These are phyloP conservation scores for Luvunga scandens DNA, from an alignment of 345 rosid species.

Conservation along the genomic window DNA sequence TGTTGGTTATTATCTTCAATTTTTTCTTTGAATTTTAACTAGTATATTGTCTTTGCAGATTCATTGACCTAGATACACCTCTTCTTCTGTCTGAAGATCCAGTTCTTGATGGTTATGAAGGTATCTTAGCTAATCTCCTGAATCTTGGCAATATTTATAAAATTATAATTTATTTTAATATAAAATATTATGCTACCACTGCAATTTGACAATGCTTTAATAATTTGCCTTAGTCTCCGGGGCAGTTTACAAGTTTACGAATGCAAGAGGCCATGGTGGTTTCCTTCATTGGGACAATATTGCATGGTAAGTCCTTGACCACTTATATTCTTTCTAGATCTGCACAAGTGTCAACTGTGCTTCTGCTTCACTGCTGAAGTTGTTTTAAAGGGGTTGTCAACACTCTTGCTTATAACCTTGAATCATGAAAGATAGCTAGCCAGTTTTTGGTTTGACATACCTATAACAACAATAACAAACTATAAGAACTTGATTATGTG, in stretches of 20 bases:
- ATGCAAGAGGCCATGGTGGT: slow-evolving; percentile 79
- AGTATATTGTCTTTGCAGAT: slow-evolving; percentile 35
- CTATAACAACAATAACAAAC: not conserved
- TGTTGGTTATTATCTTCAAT: not conserved
- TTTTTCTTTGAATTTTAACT: not conserved
- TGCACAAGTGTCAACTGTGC: not conserved
- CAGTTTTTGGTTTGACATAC: not conserved
- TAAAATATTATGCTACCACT: not conserved
- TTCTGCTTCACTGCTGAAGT: not conserved
- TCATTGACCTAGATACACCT: slow-evolving; percentile 87
- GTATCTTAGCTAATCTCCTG: slow-evolving; percentile 33
- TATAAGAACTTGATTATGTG: not conserved
- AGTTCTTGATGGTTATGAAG: slow-evolving; percentile 80
- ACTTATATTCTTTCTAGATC: not conserved
- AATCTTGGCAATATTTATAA: not conserved
- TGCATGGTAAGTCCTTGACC: slow-evolving; percentile 36
- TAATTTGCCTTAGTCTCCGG: slow-evolving; percentile 50
- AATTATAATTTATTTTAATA: not conserved
- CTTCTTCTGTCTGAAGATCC: slow-evolving; percentile 89
- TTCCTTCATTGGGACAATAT: slow-evolving; percentile 69
- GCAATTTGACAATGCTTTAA: not conserved
- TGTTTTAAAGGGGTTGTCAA: not conserved
- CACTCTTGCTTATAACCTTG: not conserved
- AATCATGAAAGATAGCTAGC: not conserved
- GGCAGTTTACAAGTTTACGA: slow-evolving; percentile 68